phyloP scores from a whole-genome alignment of 2,329 filamentous ascomycete genomes.

The Alternaria burnsii region DNA sequence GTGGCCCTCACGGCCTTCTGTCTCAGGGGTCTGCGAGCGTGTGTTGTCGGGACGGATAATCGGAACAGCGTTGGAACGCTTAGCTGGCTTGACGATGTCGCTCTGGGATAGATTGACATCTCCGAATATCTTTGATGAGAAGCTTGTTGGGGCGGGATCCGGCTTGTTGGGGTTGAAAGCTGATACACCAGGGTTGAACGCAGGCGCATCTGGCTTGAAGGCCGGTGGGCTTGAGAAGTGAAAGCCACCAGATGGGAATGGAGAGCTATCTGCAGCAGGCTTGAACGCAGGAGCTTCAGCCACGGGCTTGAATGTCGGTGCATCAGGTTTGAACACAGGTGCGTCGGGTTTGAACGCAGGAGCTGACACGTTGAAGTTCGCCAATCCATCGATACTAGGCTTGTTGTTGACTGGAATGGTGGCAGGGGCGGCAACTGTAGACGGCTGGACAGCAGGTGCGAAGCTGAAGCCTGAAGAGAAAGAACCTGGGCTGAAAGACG shows the following conservation, averaged over 20 bases:
- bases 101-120: conserved; percentile 63
- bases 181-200: conserved; percentile 64
- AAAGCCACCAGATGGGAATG: conserved; percentile 31
- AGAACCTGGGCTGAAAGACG: conserved; percentile 59
- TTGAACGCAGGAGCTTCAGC: conserved; percentile 23
- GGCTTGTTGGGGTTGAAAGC: conserved; percentile 34
- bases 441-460: conserved; percentile 50
- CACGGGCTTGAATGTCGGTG: conserved; percentile 58
- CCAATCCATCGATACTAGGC: conserved; percentile 41
- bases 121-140: conserved; percentile 48
- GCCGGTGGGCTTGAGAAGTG: conserved; percentile 35
- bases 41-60: conserved; percentile 71
- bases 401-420: conserved; percentile 55
- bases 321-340: conserved; percentile 74
- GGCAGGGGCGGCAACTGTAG: conserved; percentile 55
- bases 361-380: conserved; percentile 72
- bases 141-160: conserved; percentile 35
- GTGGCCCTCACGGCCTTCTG: conserved; percentile 39
- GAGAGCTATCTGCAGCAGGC: conserved; percentile 21
- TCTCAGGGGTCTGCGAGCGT: conserved; percentile 54
- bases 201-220: conserved; percentile 71
- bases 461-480: conserved; percentile 54
- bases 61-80: conserved; percentile 83
- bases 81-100: conserved; percentile 70
- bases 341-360: conserved; percentile 80